Percentiles rank a stretch among this genome's conserved stretches.
Evolutionary conservation across 129 eudicot species (phyloP).

Genomic region (Scalesia atractyloides): DNA sequence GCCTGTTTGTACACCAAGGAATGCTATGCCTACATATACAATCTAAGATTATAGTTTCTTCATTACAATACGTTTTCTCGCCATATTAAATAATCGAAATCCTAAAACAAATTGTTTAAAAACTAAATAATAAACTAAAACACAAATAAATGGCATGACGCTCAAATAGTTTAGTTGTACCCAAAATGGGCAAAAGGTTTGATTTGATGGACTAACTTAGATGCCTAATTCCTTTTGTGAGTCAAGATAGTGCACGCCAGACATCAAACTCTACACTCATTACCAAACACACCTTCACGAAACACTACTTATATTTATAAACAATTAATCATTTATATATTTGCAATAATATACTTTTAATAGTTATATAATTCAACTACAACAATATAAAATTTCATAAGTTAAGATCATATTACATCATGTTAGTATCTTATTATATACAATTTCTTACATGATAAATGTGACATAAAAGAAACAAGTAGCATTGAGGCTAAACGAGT

Average conservation of each 20-base stretch:
- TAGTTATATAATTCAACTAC: background rate
- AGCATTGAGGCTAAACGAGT: too few species aligned
- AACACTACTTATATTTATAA: background rate
- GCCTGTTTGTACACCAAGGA: too few species aligned
- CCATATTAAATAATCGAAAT: background rate
- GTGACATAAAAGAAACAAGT: too few species aligned
- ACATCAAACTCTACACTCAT: constrained; percentile 28
- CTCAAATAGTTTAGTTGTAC: constrained; percentile 6
- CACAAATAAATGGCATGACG: constrained; percentile 10
- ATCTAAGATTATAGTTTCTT: too few species aligned
- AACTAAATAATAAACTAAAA: background rate
- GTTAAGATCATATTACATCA: background rate
- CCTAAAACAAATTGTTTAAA: too few species aligned
- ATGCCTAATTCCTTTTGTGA: constrained; percentile 15
- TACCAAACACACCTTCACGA: constrained; percentile 9
- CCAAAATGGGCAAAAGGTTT: constrained; percentile 17
- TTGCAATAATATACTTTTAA: too few species aligned
- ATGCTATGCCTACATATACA: too few species aligned
- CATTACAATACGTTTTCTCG: background rate
- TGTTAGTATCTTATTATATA: background rate
- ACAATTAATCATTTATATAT: background rate
- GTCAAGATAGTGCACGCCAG: constrained; percentile 27
- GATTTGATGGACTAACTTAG: constrained; percentile 32
- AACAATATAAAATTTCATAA: background rate
- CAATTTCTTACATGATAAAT: too few species aligned